Evolutionary conservation across 345 rosid species (phyloP).

Genomic region (Turritis glabra): DNA sequence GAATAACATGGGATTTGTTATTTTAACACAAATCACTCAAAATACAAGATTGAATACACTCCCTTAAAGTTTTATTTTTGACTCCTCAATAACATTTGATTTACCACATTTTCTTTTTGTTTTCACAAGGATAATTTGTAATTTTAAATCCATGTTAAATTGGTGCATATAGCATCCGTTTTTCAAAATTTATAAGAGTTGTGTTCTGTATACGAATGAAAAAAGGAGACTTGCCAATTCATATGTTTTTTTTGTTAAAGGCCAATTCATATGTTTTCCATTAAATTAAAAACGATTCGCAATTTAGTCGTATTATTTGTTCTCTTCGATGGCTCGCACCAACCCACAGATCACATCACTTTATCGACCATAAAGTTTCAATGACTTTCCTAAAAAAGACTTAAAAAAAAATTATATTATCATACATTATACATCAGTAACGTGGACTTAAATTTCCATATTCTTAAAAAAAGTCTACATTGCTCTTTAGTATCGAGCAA

Average conservation of each 20-base stretch:
- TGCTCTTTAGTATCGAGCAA: not conserved
- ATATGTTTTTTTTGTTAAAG: too few relatives aligned
- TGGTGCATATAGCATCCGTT: not conserved
- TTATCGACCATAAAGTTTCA: slow-evolving; percentile 30
- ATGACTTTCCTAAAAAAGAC: not conserved
- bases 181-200: not conserved
- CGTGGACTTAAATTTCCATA: slow-evolving; percentile 1
- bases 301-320: not conserved
- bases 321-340: slow-evolving; percentile 23
- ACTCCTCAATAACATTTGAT: not conserved
- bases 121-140: not conserved
- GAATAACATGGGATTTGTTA: too few relatives aligned
- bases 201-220: not conserved
- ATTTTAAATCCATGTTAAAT: not conserved
- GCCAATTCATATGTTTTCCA: not conserved
- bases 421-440: not conserved
- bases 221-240: not conserved
- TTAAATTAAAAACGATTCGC: not conserved
- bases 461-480: not conserved
- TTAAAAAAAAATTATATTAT: not conserved
- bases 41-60: too few relatives aligned
- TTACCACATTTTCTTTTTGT: not conserved
- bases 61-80: not conserved
- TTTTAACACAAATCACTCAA: too few relatives aligned
- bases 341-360: slow-evolving; percentile 32